Evolutionary conservation across 2,329 filamentous ascomycete species (phyloP).

Genomic region (Graphilbum ipis-grandicollis): DNA sequence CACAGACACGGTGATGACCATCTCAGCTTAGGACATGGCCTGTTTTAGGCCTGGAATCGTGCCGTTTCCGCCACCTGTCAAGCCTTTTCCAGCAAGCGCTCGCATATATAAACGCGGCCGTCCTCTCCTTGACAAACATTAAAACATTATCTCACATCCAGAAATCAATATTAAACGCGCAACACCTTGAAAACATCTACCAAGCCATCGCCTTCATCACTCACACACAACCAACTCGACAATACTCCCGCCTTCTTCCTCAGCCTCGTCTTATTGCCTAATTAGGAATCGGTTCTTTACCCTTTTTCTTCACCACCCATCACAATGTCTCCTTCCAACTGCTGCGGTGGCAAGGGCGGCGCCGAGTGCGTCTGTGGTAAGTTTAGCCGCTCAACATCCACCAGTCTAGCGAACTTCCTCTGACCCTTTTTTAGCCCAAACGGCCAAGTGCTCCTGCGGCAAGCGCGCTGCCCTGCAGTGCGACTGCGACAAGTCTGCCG

Average conservation of each 20-base stretch:
- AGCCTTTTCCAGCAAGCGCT: no score
- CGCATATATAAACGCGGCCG: constrained; percentile 1
- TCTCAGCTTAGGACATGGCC: constrained; percentile 1
- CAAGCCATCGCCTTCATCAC: no score
- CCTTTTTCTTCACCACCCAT: neutral
- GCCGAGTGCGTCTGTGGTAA: constrained; percentile 39
- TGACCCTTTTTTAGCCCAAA: constrained; percentile 26
- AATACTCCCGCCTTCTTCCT: no score
- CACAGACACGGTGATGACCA: constrained; percentile 2
- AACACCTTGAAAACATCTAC: no score
- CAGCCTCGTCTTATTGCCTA: neutral
- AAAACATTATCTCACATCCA: no score
- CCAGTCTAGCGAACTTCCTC: neutral
- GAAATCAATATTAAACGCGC: no score
- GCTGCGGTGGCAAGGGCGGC: constrained; percentile 37
- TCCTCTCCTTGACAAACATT: no score
- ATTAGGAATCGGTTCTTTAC: neutral
- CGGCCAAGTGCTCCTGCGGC: constrained; percentile 74
- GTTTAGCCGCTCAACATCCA: constrained; percentile 12
- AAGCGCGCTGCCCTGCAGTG: constrained; percentile 76
- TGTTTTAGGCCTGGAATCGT: constrained; percentile 4
- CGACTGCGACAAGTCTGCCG: constrained; percentile 58
- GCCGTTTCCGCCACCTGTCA: neutral
- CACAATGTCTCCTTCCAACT: constrained; percentile 23
- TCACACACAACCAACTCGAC: no score